Percentiles rank a stretch among this genome's conserved stretches.
These are phyloP conservation scores for Schoenoplectus triqueter DNA, from an alignment of 202 grass and related monocot species.

Conservation along the genomic window DNA sequence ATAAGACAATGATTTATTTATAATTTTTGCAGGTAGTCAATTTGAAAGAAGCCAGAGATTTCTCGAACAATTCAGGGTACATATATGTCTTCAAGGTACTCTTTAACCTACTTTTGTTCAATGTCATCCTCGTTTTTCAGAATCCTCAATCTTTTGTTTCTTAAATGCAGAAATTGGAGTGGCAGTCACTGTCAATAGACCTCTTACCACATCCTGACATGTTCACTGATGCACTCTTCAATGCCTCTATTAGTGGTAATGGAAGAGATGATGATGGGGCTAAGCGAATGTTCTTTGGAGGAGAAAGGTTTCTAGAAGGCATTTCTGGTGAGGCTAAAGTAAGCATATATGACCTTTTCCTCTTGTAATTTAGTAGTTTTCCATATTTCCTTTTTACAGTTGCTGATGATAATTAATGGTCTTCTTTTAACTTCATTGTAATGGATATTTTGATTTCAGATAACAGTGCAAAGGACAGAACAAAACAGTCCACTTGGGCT, in stretches of 20 bases:
- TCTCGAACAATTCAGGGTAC: slow-evolving; percentile 88
- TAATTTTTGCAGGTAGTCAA: slow-evolving; percentile 72
- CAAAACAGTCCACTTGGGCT: slow-evolving; percentile 86
- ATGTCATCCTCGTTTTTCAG: slow-evolving; percentile 34
- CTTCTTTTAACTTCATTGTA: neutral
- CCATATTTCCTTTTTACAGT: neutral
- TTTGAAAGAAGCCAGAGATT: slow-evolving; percentile 99
- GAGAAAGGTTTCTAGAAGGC: slow-evolving; percentile 96
- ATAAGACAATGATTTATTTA: slow-evolving; percentile 36
- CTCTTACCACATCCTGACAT: slow-evolving; percentile 99
- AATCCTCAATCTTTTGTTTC: slow-evolving; percentile 43
- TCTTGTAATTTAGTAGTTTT: neutral
- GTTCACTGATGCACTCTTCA: slow-evolving; percentile 83
- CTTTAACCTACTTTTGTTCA: slow-evolving; percentile 2
- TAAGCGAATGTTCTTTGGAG: slow-evolving; percentile 93
- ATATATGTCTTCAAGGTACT: slow-evolving; percentile 99
- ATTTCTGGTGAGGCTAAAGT: slow-evolving; percentile 97
- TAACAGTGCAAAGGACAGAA: slow-evolving; percentile 88
- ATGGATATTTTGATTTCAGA: slow-evolving; percentile 56
- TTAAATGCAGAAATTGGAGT: slow-evolving; percentile 88
- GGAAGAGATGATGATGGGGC: slow-evolving; percentile 82
- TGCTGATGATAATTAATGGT: neutral
- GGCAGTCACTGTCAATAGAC: slow-evolving; percentile 92
- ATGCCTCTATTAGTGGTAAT: slow-evolving; percentile 63
- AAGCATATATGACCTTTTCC: slow-evolving; percentile 46